Conservation (phyloP, 495 filamentous ascomycete genomes). For the Parachaetomium inaequale region DNA sequence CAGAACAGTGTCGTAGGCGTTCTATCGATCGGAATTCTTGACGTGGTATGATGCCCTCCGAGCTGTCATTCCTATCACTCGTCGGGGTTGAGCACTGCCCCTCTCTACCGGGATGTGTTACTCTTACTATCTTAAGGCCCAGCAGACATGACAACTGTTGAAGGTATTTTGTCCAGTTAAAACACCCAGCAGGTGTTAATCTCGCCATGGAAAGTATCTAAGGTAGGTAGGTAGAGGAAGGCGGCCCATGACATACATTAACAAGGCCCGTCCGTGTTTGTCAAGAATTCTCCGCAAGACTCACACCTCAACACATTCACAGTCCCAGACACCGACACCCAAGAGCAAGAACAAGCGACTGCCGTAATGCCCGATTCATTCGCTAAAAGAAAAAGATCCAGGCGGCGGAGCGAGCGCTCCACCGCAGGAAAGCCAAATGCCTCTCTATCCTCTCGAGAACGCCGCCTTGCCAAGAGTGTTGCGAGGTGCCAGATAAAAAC, state of each 20-base stretch:
- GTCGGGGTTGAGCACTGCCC: too few relatives aligned
- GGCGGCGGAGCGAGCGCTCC: conserved; percentile 12
- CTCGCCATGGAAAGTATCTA: background rate
- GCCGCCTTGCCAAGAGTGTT: conserved; percentile 22
- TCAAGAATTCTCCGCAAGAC: background rate
- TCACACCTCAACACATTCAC: background rate
- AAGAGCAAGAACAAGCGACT: background rate
- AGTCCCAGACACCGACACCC: background rate
- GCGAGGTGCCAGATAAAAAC: conserved; percentile 22
- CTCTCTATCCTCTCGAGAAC: conserved; percentile 33
- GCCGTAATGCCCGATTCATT: conserved; percentile 18
- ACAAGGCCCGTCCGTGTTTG: background rate
- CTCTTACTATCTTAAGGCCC: background rate
- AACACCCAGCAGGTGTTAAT: background rate
- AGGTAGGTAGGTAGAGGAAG: too few relatives aligned
- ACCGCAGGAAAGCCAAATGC: conserved; percentile 22
- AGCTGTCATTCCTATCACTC: too few relatives aligned
- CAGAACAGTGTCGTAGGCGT: background rate
- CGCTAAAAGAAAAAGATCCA: conserved; percentile 14
- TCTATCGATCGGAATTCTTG: too few relatives aligned
- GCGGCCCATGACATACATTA: background rate
- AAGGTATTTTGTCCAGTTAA: background rate
- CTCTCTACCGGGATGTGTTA: too few relatives aligned
- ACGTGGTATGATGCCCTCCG: too few relatives aligned
- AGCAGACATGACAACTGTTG: background rate